Conservation (phyloP, 352 stramenopile species). For the Albugo candida region DNA sequence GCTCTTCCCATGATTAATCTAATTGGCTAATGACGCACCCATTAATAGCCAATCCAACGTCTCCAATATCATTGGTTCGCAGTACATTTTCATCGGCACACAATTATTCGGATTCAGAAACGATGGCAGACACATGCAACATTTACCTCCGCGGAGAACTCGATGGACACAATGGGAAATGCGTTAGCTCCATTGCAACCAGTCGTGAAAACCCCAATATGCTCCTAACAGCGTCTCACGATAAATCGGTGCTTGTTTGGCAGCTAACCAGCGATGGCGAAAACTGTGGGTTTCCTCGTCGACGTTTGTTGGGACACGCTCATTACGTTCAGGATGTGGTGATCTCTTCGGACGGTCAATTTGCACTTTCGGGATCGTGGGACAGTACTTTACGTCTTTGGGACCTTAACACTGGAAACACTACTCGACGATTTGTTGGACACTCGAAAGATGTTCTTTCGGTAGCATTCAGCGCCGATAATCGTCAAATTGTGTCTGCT, state of each 20-base stretch:
- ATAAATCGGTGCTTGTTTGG: conserved; percentile 88
- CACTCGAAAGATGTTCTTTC: conserved; percentile 99
- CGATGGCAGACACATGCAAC: conserved; percentile 53
- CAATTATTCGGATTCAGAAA: background rate
- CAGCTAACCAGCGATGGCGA: conserved; percentile 89
- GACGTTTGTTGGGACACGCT: conserved; percentile 94
- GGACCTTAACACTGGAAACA: conserved; percentile 98
- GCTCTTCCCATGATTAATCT: conserved; percentile 43
- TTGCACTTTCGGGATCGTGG: conserved; percentile 97
- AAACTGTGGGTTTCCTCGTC: conserved; percentile 95
- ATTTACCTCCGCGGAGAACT: conserved; percentile 79
- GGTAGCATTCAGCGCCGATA: conserved; percentile 97
- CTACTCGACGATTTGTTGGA: conserved; percentile 96
- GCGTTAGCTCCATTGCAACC: conserved; percentile 90
- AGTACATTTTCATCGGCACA: too few species aligned
- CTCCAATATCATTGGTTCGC: too few species aligned
- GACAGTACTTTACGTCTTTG: conserved; percentile 98
- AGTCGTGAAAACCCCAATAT: conserved; percentile 98
- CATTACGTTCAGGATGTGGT: conserved; percentile 99
- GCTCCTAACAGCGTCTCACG: conserved; percentile 93
- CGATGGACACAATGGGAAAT: conserved; percentile 78
- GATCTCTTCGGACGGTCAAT: conserved; percentile 98
- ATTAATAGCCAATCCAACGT: too few species aligned
- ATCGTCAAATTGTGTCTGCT: conserved; percentile 98
- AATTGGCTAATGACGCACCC: background rate